Evolutionary conservation across 345 rosid genomes (phyloP), one percentile per base, ranked within the genome.

Genomic region (Eutrema japonicum): DNA sequence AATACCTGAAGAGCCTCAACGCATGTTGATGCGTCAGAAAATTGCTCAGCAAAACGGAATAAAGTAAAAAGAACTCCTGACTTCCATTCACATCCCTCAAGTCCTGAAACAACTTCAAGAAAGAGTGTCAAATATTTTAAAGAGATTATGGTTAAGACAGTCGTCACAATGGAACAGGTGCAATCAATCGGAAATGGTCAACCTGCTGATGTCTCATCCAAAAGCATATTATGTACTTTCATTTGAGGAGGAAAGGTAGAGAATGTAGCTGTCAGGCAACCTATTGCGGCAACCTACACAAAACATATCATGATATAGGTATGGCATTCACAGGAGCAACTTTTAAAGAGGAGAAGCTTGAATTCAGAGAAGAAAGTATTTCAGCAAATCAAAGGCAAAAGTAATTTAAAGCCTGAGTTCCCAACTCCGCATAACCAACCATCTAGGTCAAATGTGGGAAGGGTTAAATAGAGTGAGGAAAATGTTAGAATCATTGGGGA

Each of bases 1-100:
- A 60, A 76, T 82, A 91, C 98, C 96, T 89, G 96, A 68, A 94
- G 89, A 63, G 97, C 83, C 87, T 91, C 98, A 82, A 89, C 73
- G 82, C 93, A 89, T 71, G 83, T 81, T 46, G 87, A 64, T 70
- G 88, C 80, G 64, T 75, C 85, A 64, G 72, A 79, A 70, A 80
- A 64, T 64, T 73, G 75, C 77, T 84, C 87, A 13, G 93, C 89
- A 75, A 81, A 79, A 51, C 42, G 80, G 78, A 87, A 81, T 66
- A 91, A 74, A 40, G 84, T 85, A 56, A 40, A 71, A 59, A 94
- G 84, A 78, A 88, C 83, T 77, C 91, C 88, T 0, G 86, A 49
- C 45, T 64, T 85, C 87, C 71, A 77, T 48, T 78, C 83, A 72
- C 83, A 66, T 78, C 47, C 87, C 69, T 32, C 55, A 36, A 29